A percentile compares a stretch with the other conserved stretches of the same genome.
phyloP scores from a whole-genome alignment of 75 land plant genomes.

The Selaginella moellendorffii region DNA sequence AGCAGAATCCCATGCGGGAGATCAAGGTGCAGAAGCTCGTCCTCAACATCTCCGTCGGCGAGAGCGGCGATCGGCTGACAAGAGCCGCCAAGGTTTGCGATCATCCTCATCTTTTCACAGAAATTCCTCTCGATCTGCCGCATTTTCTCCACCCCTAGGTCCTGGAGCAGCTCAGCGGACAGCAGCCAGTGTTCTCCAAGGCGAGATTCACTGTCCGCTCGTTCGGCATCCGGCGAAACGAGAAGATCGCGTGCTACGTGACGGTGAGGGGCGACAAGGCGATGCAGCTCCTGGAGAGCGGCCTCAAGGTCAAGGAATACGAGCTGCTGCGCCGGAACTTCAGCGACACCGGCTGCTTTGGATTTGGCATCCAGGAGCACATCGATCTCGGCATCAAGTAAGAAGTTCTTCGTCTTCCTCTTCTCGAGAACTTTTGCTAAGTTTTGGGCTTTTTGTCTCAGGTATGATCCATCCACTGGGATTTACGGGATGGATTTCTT shows the following conservation, averaged over 20 bases:
- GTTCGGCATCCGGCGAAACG: constrained; percentile 82
- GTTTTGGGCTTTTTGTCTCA: no score
- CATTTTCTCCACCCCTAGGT: constrained; percentile 50
- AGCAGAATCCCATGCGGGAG: constrained; percentile 66
- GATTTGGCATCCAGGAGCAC: constrained; percentile 90
- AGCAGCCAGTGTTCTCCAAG: constrained; percentile 56
- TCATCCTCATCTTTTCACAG: no score
- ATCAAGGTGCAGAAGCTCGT: constrained; percentile 76
- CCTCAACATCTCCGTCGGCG: constrained; percentile 77
- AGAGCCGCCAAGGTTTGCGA: constrained; percentile 54
- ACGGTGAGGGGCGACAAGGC: constrained; percentile 90
- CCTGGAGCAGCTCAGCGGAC: constrained; percentile 79
- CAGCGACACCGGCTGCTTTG: constrained; percentile 82
- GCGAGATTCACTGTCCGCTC: constrained; percentile 85
- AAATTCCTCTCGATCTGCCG: no score
- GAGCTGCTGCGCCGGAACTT: constrained; percentile 81
- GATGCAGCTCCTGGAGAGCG: constrained; percentile 88
- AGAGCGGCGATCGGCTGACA: constrained; percentile 82
- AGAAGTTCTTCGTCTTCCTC: no score
- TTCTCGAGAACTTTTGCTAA: no score
- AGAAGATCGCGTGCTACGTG: constrained; percentile 86
- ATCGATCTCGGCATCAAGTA: constrained; percentile 94
- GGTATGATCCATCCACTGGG: constrained; percentile 66
- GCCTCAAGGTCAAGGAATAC: constrained; percentile 76
- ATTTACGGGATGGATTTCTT: constrained; percentile 78